Conservation (phyloP, 192 early-diverging fungal genomes). For the Mortierella alpina region DNA sequence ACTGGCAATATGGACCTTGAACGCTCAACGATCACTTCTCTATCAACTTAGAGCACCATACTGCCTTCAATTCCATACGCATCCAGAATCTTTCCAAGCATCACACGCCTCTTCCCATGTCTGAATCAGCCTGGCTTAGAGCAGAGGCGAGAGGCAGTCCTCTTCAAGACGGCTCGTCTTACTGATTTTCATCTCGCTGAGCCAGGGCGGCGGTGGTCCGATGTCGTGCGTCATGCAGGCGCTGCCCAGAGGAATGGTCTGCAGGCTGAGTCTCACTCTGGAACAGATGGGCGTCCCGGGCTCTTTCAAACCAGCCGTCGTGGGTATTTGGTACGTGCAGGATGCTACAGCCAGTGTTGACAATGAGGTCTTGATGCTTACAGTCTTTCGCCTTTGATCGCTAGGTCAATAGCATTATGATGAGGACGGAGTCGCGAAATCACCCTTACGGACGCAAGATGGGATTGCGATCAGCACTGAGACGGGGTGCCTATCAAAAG, state of each 20-base stretch:
- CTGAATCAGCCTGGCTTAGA: conserved; percentile 37
- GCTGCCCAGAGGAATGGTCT: conserved; percentile 4
- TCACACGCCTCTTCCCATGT: conserved; percentile 26
- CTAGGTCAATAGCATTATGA: conserved; percentile 41
- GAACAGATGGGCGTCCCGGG: conserved; percentile 31
- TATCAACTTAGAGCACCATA: conserved; percentile 15
- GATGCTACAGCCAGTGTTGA: not conserved
- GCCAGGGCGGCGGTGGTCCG: conserved; percentile 36
- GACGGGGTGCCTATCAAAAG: conserved; percentile 34
- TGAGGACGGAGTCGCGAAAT: conserved; percentile 29
- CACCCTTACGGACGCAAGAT: conserved; percentile 19
- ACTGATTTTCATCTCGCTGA: conserved; percentile 43
- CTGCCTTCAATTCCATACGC: conserved; percentile 36
- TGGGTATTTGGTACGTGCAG: conserved; percentile 26
- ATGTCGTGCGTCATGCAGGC: conserved; percentile 25
- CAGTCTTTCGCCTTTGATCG: not conserved
- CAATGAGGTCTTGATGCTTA: not conserved
- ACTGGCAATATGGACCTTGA: not conserved
- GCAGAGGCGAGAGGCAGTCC: conserved; percentile 30
- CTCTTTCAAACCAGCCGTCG: conserved; percentile 47
- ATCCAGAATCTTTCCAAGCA: conserved; percentile 30
- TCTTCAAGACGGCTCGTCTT: conserved; percentile 27
- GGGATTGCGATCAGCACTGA: conserved; percentile 29
- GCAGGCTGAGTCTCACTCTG: conserved; percentile 18
- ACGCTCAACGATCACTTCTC: not conserved